Evolutionary conservation across 1,284 basidiomycete genomes (phyloP), one percentile per base, ranked within the genome.

Genomic region (Fistulinella staudtii): DNA sequence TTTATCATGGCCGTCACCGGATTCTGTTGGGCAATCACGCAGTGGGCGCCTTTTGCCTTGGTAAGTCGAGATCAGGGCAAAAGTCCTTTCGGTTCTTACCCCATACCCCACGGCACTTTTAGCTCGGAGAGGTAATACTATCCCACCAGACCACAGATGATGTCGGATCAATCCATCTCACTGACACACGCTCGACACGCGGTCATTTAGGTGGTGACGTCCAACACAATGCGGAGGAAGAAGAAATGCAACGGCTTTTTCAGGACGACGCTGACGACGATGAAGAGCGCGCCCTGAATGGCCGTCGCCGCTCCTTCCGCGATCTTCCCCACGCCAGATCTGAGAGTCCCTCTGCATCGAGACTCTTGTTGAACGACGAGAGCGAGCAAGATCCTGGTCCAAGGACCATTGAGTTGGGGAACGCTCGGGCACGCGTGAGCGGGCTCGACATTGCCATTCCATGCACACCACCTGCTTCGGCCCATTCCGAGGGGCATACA

Each of bases 11-110:
- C 80, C 8, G 50, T 84, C 11, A 77, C 79, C 4, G 89, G 89
- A 0, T 80, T 90, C 52, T 80, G 85, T 9, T 90, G 84, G 84
- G 85, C 86, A 2, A 74, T 91, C 43, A 79, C 82, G 0, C 80
- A 82, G 63, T 91, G 89, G 89, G 86, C 77, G 8, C 86, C 86
- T 4, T 89, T 86, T 61, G 77, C 85, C 1, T 63, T 89, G 58
- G 85, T 87, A 53, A 47, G 79, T 69, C 5, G 21, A 22, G 47
- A 37, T 39, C 49, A 27, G 40, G 15, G n/a, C n/a, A n/a, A 29
- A 18, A 35, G 23, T 25, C 33, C 18, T 45, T 10, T 27, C 30
- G 8, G 34, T 42, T 36, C 43, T 62, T 58, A 62, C 61, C 61
- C 59, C 57, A 46, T 56, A 58, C 54, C 53, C 58, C 56, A 47